These are phyloP conservation scores for Physcomitrellopsis africana DNA, from an alignment of 225 moss, liverwort and hornwort species.

Conservation along the genomic window DNA sequence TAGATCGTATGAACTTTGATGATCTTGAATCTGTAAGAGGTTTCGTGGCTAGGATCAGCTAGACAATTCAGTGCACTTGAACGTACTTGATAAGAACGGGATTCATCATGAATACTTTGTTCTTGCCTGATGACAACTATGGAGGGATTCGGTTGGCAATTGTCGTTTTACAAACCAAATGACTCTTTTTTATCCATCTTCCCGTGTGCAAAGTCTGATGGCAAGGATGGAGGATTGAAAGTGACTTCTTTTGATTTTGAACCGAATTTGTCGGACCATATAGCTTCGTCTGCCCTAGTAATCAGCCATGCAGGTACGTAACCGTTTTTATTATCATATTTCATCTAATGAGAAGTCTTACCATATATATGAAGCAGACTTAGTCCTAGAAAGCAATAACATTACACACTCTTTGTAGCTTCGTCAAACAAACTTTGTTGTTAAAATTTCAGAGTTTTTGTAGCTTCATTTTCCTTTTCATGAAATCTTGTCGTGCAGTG, in stretches of 20 bases:
- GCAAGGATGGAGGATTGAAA: slow-evolving; percentile 61
- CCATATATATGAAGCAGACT: slow-evolving; percentile 10
- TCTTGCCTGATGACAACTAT: background rate
- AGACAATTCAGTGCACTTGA: slow-evolving; percentile 6
- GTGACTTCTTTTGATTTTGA: slow-evolving; percentile 58
- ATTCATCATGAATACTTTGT: too few species aligned
- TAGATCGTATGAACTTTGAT: background rate
- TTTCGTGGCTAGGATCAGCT: slow-evolving; percentile 19
- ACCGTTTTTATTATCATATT: slow-evolving; percentile 24
- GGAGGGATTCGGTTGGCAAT: background rate
- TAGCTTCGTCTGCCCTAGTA: slow-evolving; percentile 70
- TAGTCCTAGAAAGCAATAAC: slow-evolving; percentile 11
- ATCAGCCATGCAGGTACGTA: slow-evolving; percentile 66
- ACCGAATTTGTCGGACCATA: slow-evolving; percentile 57
- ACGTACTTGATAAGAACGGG: background rate
- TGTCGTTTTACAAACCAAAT: background rate
- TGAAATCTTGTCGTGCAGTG: too few species aligned
- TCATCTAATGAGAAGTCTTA: background rate
- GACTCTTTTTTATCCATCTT: slow-evolving; percentile 21
- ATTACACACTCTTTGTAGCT: background rate
- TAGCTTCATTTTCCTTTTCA: background rate
- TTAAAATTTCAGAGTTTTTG: background rate
- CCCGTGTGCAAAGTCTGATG: slow-evolving; percentile 54
- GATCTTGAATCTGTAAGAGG: background rate
- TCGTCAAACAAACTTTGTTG: background rate